These are phyloP conservation scores for Diaporthe sp. DNA, from an alignment of 2,329 filamentous ascomycete species.

Conservation along the genomic window DNA sequence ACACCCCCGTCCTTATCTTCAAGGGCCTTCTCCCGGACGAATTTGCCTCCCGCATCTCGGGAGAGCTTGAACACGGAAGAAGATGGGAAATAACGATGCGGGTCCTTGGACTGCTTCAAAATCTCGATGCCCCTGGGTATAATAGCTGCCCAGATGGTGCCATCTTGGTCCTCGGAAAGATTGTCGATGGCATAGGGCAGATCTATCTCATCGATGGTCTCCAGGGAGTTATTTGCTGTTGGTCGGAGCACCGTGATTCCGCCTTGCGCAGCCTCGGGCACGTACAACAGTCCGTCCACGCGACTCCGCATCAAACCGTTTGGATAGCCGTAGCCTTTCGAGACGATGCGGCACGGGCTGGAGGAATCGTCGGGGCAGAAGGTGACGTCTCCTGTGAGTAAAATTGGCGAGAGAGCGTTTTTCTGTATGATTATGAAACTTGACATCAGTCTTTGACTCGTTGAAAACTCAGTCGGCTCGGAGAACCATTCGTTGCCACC, in stretches of 20 bases:
- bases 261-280: slow-evolving; percentile 15
- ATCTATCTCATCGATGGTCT: not conserved
- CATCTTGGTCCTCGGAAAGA: slow-evolving; percentile 23
- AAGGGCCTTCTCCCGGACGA: not conserved
- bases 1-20: slow-evolving; percentile 11
- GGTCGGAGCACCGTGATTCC: slow-evolving; percentile 13
- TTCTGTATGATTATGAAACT: not conserved
- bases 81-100: not conserved
- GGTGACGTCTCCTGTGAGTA: slow-evolving; percentile 16
- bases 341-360: slow-evolving; percentile 8
- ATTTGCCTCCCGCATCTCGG: not conserved
- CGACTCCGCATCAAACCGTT: slow-evolving; percentile 20
- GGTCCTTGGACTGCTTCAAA: not conserved
- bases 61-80: slow-evolving; percentile 21
- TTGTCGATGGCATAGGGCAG: slow-evolving; percentile 14
- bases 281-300: slow-evolving; percentile 16
- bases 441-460: not conserved
- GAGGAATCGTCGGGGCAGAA: not conserved
- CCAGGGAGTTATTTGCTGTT: not conserved
- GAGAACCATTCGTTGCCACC: no score
- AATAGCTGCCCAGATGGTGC: slow-evolving; percentile 4
- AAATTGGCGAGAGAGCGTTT: not conserved
- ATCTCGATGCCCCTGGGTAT: slow-evolving; percentile 18
- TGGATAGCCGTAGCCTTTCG: slow-evolving; percentile 16
- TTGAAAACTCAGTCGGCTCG: not conserved